These are phyloP conservation scores for Vicia villosa DNA, from an alignment of 306 rosid species.

Conservation along the genomic window DNA sequence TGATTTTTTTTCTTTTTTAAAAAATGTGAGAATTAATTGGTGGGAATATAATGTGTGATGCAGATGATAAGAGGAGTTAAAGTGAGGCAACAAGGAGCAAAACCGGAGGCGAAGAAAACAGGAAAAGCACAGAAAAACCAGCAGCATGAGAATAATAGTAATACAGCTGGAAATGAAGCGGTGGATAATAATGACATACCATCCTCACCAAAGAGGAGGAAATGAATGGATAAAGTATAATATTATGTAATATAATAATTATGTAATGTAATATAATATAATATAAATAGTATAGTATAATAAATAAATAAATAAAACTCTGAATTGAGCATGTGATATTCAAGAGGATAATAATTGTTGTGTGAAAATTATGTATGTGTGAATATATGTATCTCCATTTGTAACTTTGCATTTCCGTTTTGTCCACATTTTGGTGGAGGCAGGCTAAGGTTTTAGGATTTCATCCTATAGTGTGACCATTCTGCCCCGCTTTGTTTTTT, in stretches of 20 bases:
- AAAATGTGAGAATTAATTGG: not conserved
- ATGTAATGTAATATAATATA: not conserved
- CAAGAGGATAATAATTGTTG: constrained; percentile 7
- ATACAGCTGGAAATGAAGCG: constrained; percentile 23
- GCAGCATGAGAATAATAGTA: constrained; percentile 50
- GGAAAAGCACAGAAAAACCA: constrained; percentile 71
- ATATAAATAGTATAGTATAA: constrained; percentile 2
- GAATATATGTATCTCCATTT: not conserved
- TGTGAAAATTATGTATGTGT: constrained; percentile 5
- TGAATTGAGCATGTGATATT: constrained; percentile 14
- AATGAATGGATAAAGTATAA: constrained; percentile 33
- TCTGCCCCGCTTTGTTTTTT: no score
- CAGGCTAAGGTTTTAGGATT: no score
- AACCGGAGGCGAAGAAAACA: constrained; percentile 62
- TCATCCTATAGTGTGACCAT: no score
- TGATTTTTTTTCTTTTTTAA: not conserved
- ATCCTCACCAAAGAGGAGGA: constrained; percentile 45
- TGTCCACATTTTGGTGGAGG: no score
- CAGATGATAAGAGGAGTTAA: constrained; percentile 98
- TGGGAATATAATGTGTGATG: not conserved
- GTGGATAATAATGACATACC: constrained; percentile 38
- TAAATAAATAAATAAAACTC: constrained; percentile 5
- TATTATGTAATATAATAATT: not conserved
- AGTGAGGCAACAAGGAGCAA: constrained; percentile 74
- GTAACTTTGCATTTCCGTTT: no score